Evolutionary conservation across 768 basidiomycete species (phyloP), one percentile per base, ranked within the genome.

Genomic region (Boletus tomentosulus): DNA sequence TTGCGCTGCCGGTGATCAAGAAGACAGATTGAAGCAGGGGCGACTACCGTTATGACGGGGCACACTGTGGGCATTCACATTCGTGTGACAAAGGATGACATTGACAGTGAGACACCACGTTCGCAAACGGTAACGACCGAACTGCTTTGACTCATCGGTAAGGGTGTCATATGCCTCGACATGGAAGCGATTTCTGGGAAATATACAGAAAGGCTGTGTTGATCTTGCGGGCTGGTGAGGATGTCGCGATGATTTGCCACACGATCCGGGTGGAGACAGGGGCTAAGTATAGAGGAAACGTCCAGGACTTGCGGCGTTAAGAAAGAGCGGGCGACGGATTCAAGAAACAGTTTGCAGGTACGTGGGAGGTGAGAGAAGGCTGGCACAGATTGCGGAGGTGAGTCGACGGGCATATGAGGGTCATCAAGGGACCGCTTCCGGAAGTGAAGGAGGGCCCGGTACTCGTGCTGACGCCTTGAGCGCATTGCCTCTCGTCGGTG

Each of bases 201-300:
- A 16, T 71, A 75, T 11, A 60, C 59, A 68, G 47, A 46, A 85
- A 84, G 6, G 82, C 84, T 0, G 76, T 86, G 16, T 64, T 74
- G 54, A 78, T 81, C 5, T 62, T 88, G 41, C 71, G 72, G 46
- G 86, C 87, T 0, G 86, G 86, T 4, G 83, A 82, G 15, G 87
- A 89, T 53, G 68, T 89, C n/a, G 84, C 73, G 4, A 88, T 89
- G 87, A 80, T 86, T 39, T 89, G 86, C 57, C 87, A 88, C 61
- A 81, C 76, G 8, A 76, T 80, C 51, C 70, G 67, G 13, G 66
- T 74, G 53, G 86, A 88, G 57, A 68, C 67, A 12, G 79, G 76
- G 0, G 82, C 85, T n/a, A n/a, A n/a, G n/a, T 0, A 54, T 89
- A 1, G 72, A 81, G 54, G 73, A 67, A 24, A 75, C 77, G 2